Evolutionary conservation across 768 basidiomycete genomes (phyloP).

Genomic region (Termitomyces sp.): DNA sequence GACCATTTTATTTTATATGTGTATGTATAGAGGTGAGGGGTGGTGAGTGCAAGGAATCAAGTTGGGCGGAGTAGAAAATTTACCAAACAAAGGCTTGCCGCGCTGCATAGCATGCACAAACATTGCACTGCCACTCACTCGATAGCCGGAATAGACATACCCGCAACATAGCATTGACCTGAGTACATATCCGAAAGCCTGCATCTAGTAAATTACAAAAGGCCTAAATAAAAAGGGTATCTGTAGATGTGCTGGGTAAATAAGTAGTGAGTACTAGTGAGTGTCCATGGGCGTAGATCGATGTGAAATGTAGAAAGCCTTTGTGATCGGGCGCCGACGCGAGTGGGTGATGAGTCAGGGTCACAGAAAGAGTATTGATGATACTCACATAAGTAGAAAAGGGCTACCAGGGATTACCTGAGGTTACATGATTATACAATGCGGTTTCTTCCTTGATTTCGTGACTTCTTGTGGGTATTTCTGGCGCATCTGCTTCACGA

Average conservation of each 20-base stretch:
- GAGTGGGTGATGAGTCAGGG: background rate
- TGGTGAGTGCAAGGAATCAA: slow-evolving; percentile 16
- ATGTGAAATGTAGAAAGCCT: background rate
- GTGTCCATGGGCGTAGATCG: slow-evolving; percentile 14
- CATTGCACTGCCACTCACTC: slow-evolving; percentile 18
- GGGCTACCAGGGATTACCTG: background rate
- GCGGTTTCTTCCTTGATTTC: slow-evolving; percentile 8
- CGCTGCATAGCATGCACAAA: slow-evolving; percentile 22
- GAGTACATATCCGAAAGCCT: slow-evolving; percentile 4
- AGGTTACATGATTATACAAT: slow-evolving; percentile 42
- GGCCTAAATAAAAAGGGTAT: slow-evolving; percentile 15
- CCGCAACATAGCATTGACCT: slow-evolving; percentile 2
- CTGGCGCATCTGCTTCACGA: slow-evolving; percentile 69
- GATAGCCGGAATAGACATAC: background rate
- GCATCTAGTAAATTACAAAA: slow-evolving; percentile 13
- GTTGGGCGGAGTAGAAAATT: slow-evolving; percentile 18
- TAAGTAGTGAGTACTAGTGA: slow-evolving; percentile 15
- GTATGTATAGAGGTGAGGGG: slow-evolving; percentile 9
- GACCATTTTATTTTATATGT: slow-evolving; percentile 24
- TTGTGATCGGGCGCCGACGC: background rate
- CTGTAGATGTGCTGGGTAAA: slow-evolving; percentile 17
- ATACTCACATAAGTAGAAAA: slow-evolving; percentile 7
- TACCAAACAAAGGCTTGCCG: slow-evolving; percentile 14
- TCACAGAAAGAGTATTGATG: background rate
- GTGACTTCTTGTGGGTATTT: slow-evolving; percentile 48